Conservation (phyloP, 2,329 filamentous ascomycete genomes). For the Botrytis fabae region DNA sequence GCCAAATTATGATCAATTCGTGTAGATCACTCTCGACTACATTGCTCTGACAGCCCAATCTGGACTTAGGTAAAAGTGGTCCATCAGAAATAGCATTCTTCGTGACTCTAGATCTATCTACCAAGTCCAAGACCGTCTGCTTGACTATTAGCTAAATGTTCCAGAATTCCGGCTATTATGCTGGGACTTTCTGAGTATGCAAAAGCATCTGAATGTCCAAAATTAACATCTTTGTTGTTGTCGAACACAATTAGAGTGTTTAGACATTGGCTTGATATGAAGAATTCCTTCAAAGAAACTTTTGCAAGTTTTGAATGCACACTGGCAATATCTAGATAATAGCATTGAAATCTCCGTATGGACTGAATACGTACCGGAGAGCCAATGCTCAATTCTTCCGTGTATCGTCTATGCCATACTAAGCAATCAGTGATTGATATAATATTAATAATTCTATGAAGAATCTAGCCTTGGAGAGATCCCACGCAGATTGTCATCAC, state of each 20-base stretch:
- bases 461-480: background rate
- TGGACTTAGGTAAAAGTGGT: background rate
- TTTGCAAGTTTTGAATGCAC: background rate
- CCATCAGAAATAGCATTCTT: background rate
- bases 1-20: background rate
- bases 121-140: background rate
- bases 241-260: too few species aligned
- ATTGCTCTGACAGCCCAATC: background rate
- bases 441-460: background rate
- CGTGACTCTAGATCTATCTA: background rate
- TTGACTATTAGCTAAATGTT: too few species aligned
- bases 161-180: too few species aligned
- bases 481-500: background rate
- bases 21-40: background rate
- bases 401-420: background rate
- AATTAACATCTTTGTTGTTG: background rate
- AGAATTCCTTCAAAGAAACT: background rate
- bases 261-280: background rate
- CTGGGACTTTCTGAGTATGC: too few species aligned
- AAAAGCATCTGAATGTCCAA: background rate
- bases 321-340: background rate
- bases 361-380: background rate
- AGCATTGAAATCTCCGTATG: background rate
- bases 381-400: background rate
- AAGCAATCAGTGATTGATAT: background rate